Percentiles rank a stretch among this genome's conserved stretches.
phyloP scores from a whole-genome alignment of 2,329 filamentous ascomycete species.

The Septoria petroselini region DNA sequence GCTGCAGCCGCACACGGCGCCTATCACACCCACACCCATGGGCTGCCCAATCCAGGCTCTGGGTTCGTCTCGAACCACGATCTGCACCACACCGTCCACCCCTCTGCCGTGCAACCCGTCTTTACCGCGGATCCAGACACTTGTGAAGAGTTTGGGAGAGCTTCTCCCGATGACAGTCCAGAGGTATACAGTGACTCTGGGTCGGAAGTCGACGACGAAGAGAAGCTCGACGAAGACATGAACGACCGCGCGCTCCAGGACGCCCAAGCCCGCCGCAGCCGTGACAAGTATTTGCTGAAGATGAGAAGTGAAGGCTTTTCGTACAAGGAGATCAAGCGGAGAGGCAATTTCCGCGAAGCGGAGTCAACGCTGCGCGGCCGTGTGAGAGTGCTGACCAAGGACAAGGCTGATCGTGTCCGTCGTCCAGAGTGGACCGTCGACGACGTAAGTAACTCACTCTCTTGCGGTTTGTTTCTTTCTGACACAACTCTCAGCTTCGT shows the following conservation, averaged over 20 bases:
- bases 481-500: slow-evolving; percentile 26
- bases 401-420: slow-evolving; percentile 59
- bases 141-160: slow-evolving; percentile 3
- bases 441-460: slow-evolving; percentile 57
- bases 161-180: slow-evolving; percentile 2
- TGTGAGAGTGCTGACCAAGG: slow-evolving; percentile 63
- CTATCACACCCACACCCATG: slow-evolving; percentile 5
- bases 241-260: slow-evolving; percentile 22
- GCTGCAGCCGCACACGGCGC: neutral
- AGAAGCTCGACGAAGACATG: slow-evolving; percentile 13
- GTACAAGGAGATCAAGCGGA: slow-evolving; percentile 61
- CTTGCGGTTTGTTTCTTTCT: neutral
- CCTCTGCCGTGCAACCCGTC: slow-evolving; percentile 1
- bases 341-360: slow-evolving; percentile 58
- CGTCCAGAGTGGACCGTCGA: slow-evolving; percentile 61
- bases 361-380: slow-evolving; percentile 72
- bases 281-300: slow-evolving; percentile 48
- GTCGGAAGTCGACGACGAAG: slow-evolving; percentile 5
- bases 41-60: neutral
- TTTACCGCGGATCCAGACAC: neutral
- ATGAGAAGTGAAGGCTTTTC: slow-evolving; percentile 57
- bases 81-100: neutral
- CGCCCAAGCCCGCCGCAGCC: slow-evolving; percentile 23
- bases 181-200: slow-evolving; percentile 9
- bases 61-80: neutral